phyloP scores from a whole-genome alignment of 2,329 filamentous ascomycete genomes.

The Ceratocystis diversiconidia region DNA sequence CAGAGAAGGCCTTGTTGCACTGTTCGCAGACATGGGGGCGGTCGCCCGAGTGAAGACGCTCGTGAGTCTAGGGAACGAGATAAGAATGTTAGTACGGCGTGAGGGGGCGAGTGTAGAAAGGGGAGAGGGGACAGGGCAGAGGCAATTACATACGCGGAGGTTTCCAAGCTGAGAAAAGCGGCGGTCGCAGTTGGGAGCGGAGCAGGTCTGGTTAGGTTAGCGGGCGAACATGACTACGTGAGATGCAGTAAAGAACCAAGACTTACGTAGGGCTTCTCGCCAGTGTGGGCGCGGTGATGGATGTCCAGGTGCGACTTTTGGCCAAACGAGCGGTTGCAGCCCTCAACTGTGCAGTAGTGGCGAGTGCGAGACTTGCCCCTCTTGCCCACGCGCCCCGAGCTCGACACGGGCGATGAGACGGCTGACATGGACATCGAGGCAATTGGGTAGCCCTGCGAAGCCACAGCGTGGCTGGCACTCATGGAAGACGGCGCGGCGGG shows the following conservation, averaged over 20 bases:
- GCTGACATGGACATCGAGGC: slow-evolving; percentile 12
- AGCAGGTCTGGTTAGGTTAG: slow-evolving; percentile 41
- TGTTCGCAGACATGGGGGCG: slow-evolving; percentile 67
- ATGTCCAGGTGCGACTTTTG: slow-evolving; percentile 92
- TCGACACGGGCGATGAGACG: neutral
- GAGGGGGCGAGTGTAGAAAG: neutral
- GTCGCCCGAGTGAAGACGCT: slow-evolving; percentile 75
- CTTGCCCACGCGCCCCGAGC: neutral
- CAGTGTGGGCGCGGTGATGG: slow-evolving; percentile 76
- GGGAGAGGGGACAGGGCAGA: neutral
- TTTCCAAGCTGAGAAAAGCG: slow-evolving; percentile 85
- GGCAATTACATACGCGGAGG: slow-evolving; percentile 48
- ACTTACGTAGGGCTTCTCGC: slow-evolving; percentile 76
- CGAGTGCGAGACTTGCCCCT: slow-evolving; percentile 11
- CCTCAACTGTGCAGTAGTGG: slow-evolving; percentile 54
- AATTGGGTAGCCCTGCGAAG: neutral
- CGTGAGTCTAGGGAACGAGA: slow-evolving; percentile 49
- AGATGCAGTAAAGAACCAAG: neutral
- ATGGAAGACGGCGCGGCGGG: neutral
- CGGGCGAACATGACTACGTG: slow-evolving; percentile 21
- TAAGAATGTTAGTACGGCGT: neutral
- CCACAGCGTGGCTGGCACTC: neutral
- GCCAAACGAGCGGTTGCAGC: slow-evolving; percentile 68
- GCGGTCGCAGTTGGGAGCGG: slow-evolving; percentile 57
- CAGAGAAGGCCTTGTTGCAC: slow-evolving; percentile 71